Evolutionary conservation across 345 rosid genomes (phyloP).

Genomic region (Clausena lansium): DNA sequence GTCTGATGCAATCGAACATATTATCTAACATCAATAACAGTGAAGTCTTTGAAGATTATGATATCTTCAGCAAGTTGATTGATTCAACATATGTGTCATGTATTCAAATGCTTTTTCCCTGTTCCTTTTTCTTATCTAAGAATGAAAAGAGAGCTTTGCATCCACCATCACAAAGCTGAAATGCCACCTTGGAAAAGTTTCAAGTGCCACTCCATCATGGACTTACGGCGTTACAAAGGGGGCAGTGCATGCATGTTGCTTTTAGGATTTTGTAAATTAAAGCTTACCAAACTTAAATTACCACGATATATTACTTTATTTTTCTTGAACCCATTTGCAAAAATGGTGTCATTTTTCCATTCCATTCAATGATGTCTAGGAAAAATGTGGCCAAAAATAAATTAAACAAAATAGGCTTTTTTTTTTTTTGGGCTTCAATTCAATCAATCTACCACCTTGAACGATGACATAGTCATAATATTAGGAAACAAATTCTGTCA

Average conservation of each 20-base stretch:
- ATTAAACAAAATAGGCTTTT: no score
- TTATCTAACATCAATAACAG: neutral
- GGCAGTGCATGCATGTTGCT: neutral
- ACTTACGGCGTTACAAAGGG: neutral
- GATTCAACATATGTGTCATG: neutral
- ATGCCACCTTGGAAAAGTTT: conserved; percentile 49
- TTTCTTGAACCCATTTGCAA: neutral
- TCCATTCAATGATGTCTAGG: neutral
- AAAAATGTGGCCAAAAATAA: neutral
- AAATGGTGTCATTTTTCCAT: neutral
- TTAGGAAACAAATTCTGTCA: no score
- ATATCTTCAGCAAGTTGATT: neutral
- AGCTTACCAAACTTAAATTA: neutral
- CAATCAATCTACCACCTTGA: neutral
- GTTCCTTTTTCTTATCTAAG: conserved; percentile 13
- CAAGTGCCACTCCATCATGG: conserved; percentile 25
- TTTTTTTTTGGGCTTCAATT: no score
- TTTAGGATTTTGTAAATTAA: neutral
- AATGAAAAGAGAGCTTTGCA: conserved; percentile 21
- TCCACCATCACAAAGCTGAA: conserved; percentile 38
- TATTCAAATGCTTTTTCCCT: neutral
- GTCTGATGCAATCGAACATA: conserved; percentile 15
- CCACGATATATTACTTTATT: neutral
- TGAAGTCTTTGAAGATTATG: conserved; percentile 17
- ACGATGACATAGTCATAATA: no score